Percentiles rank a stretch among this genome's conserved stretches.
Evolutionary conservation across 2,329 filamentous ascomycete genomes (phyloP).

Genomic region (Arthrobotrys pseudoclavata): DNA sequence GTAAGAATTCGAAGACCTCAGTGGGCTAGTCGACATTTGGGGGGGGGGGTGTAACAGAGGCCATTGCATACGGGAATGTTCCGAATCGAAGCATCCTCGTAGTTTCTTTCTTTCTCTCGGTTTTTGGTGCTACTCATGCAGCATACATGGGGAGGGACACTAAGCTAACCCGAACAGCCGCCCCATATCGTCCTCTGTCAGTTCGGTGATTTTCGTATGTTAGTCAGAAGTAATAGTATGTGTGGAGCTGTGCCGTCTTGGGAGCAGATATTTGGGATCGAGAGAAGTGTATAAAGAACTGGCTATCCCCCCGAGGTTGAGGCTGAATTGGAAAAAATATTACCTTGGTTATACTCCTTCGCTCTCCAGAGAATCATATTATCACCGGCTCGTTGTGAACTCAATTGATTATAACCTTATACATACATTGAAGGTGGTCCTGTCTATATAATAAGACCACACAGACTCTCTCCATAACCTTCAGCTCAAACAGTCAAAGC

Average conservation of each 20-base stretch:
- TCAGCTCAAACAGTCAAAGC: background rate
- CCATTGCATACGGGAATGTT: slow-evolving; percentile 23
- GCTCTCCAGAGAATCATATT: slow-evolving; percentile 1
- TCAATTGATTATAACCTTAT: slow-evolving; percentile 14
- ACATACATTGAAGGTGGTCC: slow-evolving; percentile 14
- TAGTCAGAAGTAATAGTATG: slow-evolving; percentile 48
- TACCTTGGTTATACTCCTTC: background rate
- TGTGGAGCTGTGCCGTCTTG: slow-evolving; percentile 51
- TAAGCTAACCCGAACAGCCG: slow-evolving; percentile 32
- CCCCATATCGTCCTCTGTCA: slow-evolving; percentile 3
- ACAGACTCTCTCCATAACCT: slow-evolving; percentile 2
- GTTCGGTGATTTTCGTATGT: slow-evolving; percentile 36
- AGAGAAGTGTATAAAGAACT: slow-evolving; percentile 49
- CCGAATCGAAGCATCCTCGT: slow-evolving; percentile 23
- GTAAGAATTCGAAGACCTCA: slow-evolving; percentile 35
- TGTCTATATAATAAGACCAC: background rate
- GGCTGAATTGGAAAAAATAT: slow-evolving; percentile 28
- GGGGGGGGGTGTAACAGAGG: slow-evolving; percentile 12
- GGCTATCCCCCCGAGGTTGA: slow-evolving; percentile 42
- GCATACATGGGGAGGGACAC: slow-evolving; percentile 16
- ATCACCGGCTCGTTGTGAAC: slow-evolving; percentile 15
- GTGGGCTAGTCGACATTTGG: slow-evolving; percentile 15
- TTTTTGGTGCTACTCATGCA: slow-evolving; percentile 36
- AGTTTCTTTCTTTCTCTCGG: background rate
- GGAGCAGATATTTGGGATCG: slow-evolving; percentile 36